Evolutionary conservation across 2,329 filamentous ascomycete species (phyloP).

Genomic region (Colletotrichum sp.): DNA sequence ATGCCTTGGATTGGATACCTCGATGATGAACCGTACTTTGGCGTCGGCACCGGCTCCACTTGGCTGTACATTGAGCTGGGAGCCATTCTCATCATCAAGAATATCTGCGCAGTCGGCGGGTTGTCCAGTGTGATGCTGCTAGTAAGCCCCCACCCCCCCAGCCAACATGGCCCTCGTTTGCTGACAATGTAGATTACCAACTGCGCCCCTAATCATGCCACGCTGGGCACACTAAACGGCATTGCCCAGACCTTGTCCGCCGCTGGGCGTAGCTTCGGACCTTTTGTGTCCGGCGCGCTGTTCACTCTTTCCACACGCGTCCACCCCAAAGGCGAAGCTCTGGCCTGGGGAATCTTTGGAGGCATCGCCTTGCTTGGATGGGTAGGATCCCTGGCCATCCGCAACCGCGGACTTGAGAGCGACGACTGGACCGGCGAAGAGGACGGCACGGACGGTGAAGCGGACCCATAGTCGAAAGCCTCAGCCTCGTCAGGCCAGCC

Average conservation of each 20-base stretch:
- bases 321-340: slow-evolving; percentile 78
- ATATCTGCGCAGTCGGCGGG: slow-evolving; percentile 86
- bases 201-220: slow-evolving; percentile 83
- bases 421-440: slow-evolving; percentile 54
- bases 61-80: slow-evolving; percentile 87
- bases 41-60: slow-evolving; percentile 64
- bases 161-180: neutral
- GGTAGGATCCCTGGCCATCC: slow-evolving; percentile 78
- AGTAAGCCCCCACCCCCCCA: slow-evolving; percentile 54
- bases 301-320: slow-evolving; percentile 81
- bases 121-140: slow-evolving; percentile 87
- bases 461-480: slow-evolving; percentile 1
- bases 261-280: slow-evolving; percentile 85
- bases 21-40: slow-evolving; percentile 60
- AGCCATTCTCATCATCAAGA: slow-evolving; percentile 82
- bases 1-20: slow-evolving; percentile 92
- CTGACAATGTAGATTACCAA: slow-evolving; percentile 77
- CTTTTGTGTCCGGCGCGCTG: slow-evolving; percentile 84
- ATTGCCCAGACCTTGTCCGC: slow-evolving; percentile 93
- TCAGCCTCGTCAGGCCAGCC: neutral
- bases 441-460: slow-evolving; percentile 29
- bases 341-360: slow-evolving; percentile 89
- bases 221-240: slow-evolving; percentile 89
- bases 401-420: slow-evolving; percentile 65
- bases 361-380: slow-evolving; percentile 84